Evolutionary conservation across 169 alveolate species (phyloP), one percentile per base, ranked within the genome.

Genomic region (Eimeria necatrix): DNA sequence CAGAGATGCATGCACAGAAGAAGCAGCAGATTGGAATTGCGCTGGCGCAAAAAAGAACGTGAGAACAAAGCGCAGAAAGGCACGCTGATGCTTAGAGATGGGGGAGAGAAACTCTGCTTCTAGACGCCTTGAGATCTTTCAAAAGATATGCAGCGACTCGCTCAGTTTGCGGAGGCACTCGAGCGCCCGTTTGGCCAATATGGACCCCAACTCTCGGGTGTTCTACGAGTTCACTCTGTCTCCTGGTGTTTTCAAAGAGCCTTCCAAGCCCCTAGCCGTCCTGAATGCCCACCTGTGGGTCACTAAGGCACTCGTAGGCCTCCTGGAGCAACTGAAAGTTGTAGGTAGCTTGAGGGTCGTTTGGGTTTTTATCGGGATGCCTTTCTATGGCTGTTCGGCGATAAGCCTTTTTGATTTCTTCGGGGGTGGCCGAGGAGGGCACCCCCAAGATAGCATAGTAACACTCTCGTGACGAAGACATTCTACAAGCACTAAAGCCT

Each of bases 291-390:
- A 64, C 94, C 85, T 88, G 94, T 3, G 83, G 71, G 53, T 92
- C 76, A 24, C 80, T 64, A 0, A 92, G 92, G 56, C 80, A 68
- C 59, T 78, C 95, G 61, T 92, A 92, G 49, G 95, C 95, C 64
- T 92, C 95, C 85, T 56, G 85, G 64, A 92, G 51, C 49, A 59
- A 20, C 85, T 92, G 95, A 71, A 92, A 92, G n/a, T 16, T 5
- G 89, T 32, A 60, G 26, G 88, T 71, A 7, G 95, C 95, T n/a
- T 76, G 59, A 48, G 83, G 84, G 16, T 20, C 76, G 51, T 81
- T 20, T 14, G 68, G 76, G 22, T 76, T 59, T 22, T 92, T 92
- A 86, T 92, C 95, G 14, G 95, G 95, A n/a, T 92, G 95, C 68
- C 12, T 48, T 4, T 26, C 18, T 14, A 92, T 53, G n/a, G 95